Conservation (phyloP, 2,329 filamentous ascomycete species). For the Bipolaris bicolor region DNA sequence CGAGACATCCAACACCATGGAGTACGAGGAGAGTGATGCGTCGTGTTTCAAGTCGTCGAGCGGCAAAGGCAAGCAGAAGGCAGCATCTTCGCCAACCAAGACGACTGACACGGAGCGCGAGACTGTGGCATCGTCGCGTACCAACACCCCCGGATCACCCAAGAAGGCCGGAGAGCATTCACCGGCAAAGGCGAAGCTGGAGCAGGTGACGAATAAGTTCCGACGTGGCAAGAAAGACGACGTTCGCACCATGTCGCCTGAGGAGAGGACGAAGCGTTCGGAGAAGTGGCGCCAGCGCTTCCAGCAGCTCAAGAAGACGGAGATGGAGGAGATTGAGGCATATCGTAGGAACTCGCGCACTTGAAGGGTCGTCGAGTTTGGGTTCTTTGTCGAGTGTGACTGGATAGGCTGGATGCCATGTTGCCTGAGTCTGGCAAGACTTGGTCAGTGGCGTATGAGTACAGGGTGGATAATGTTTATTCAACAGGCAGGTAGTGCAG, state of each 20-base stretch:
- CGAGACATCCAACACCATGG: slow-evolving; percentile 6
- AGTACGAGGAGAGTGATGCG: slow-evolving; percentile 30
- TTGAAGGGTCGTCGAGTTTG: slow-evolving; percentile 1
- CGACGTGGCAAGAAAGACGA: slow-evolving; percentile 48
- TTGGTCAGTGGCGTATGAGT: neutral
- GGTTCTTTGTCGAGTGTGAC: no score
- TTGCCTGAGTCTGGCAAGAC: neutral
- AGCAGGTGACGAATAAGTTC: slow-evolving; percentile 55
- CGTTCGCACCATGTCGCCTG: slow-evolving; percentile 43
- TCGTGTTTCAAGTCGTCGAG: slow-evolving; percentile 42
- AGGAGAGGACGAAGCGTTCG: slow-evolving; percentile 44
- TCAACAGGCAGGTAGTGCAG: neutral
- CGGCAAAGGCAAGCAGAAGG: slow-evolving; percentile 43
- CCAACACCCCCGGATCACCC: slow-evolving; percentile 37
- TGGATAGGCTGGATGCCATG: no score
- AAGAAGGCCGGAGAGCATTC: slow-evolving; percentile 49
- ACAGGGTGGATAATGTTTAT: neutral
- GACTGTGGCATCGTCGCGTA: slow-evolving; percentile 30
- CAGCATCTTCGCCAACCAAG: slow-evolving; percentile 33
- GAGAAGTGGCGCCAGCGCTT: slow-evolving; percentile 49
- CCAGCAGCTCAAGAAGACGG: slow-evolving; percentile 38
- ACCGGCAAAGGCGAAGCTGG: slow-evolving; percentile 55
- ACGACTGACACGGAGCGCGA: slow-evolving; percentile 19
- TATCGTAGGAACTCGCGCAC: slow-evolving; percentile 23
- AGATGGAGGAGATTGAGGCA: slow-evolving; percentile 38